Evolutionary conservation across 805 yeast genomes (phyloP).

Genomic region (Spathaspora girioi): DNA sequence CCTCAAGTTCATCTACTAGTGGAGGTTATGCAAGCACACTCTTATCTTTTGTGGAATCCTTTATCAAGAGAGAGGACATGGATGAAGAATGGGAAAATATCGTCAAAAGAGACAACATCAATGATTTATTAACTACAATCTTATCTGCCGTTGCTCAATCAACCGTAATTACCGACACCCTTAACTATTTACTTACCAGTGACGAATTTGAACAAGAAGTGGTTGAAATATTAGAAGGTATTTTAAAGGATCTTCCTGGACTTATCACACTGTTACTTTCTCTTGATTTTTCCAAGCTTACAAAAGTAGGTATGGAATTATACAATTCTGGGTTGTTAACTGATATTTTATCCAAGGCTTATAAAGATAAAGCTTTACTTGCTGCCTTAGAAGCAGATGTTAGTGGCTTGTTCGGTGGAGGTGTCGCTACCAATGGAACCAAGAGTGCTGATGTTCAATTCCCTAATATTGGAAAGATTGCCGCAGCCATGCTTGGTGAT

Average conservation of each 20-base stretch:
- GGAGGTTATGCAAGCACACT: constrained; percentile 1
- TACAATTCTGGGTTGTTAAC: constrained; percentile 22
- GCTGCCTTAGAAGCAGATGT: constrained; percentile 10
- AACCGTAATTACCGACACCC: constrained; percentile 22
- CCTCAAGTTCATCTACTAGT: neutral
- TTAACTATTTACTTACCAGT: constrained; percentile 19
- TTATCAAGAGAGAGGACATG: constrained; percentile 3
- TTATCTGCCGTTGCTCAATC: constrained; percentile 23
- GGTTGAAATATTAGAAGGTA: constrained; percentile 19
- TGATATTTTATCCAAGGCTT: constrained; percentile 19
- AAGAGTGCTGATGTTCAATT: neutral
- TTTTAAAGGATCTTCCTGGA: constrained; percentile 17
- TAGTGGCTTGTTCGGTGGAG: neutral
- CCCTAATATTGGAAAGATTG: neutral
- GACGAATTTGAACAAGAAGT: constrained; percentile 21
- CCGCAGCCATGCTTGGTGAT: neutral
- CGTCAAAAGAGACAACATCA: constrained; percentile 23
- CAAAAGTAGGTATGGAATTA: constrained; percentile 18
- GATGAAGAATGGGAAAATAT: neutral
- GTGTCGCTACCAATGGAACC: neutral
- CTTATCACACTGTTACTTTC: constrained; percentile 7
- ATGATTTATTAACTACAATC: constrained; percentile 26
- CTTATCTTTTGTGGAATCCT: neutral
- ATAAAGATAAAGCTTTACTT: constrained; percentile 17
- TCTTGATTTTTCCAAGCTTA: constrained; percentile 15